Percentiles rank a stretch among this genome's conserved stretches.
Conservation (phyloP, 2,329 filamentous ascomycete genomes). For the Microdochium nivale region DNA sequence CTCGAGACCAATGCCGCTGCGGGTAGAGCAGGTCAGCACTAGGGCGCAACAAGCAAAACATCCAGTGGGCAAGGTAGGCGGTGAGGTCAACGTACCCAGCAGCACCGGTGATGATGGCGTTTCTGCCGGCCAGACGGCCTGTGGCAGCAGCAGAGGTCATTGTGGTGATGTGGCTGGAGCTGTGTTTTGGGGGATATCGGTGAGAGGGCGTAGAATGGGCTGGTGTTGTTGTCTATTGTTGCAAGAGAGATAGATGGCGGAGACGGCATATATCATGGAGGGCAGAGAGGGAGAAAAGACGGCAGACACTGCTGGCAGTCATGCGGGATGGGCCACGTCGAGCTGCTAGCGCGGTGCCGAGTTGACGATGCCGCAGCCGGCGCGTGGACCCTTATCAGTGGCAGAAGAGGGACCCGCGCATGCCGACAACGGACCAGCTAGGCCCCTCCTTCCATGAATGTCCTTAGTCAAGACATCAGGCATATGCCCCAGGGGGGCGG, state of each 20-base stretch:
- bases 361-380: background rate
- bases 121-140: slow-evolving; percentile 51
- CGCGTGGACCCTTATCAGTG: background rate
- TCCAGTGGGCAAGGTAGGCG: background rate
- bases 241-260: too few relatives aligned
- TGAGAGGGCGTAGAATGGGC: background rate
- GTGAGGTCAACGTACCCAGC: slow-evolving; percentile 58
- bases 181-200: background rate
- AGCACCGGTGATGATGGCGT: slow-evolving; percentile 71
- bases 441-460: background rate
- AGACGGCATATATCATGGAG: too few relatives aligned
- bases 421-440: background rate
- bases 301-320: background rate
- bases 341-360: background rate
- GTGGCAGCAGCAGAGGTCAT: slow-evolving; percentile 20
- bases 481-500: too few relatives aligned
- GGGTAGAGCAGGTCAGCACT: slow-evolving; percentile 4
- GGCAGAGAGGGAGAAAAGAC: too few relatives aligned
- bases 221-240: background rate
- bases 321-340: background rate
- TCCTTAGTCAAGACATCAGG: too few relatives aligned
- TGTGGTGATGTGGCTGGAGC: background rate
- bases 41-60: too few relatives aligned
- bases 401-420: background rate
- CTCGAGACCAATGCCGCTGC: slow-evolving; percentile 85